A percentile compares a stretch with the other conserved stretches of the same genome.
Conservation (phyloP, 2,329 filamentous ascomycete species). For the Diplodia intermedia region DNA sequence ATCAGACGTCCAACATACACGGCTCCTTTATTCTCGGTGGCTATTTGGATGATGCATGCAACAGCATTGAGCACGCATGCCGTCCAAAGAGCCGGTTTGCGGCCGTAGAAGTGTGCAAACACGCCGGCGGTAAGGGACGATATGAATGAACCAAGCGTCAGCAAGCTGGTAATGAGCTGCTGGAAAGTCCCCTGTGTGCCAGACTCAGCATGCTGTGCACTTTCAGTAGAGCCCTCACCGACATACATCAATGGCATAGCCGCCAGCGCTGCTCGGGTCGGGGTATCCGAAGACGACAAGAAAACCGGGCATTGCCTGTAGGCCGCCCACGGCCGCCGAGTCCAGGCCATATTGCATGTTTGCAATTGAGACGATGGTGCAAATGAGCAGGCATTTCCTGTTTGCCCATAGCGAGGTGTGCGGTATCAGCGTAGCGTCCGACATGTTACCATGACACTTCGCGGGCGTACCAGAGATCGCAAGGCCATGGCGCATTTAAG, state of each 20-base stretch:
- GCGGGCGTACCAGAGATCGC: neutral
- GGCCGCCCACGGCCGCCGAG: slow-evolving; percentile 54
- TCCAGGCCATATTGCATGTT: slow-evolving; percentile 63
- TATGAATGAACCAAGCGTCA: slow-evolving; percentile 60
- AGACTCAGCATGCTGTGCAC: neutral
- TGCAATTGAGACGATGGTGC: slow-evolving; percentile 55
- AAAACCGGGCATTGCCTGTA: slow-evolving; percentile 61
- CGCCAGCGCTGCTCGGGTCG: slow-evolving; percentile 45
- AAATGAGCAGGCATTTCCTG: slow-evolving; percentile 56
- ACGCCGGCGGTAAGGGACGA: slow-evolving; percentile 57
- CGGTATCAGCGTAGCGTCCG: slow-evolving; percentile 16
- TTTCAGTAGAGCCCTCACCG: neutral
- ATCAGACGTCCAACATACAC: slow-evolving; percentile 55
- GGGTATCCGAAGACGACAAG: slow-evolving; percentile 59
- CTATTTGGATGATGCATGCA: slow-evolving; percentile 44
- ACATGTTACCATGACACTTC: slow-evolving; percentile 7
- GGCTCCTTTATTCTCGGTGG: slow-evolving; percentile 34
- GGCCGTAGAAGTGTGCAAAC: slow-evolving; percentile 58
- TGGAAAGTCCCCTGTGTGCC: slow-evolving; percentile 56
- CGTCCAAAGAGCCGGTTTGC: slow-evolving; percentile 55
- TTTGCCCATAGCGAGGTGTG: slow-evolving; percentile 41
- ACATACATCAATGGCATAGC: slow-evolving; percentile 54
- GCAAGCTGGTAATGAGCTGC: slow-evolving; percentile 60
- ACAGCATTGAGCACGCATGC: slow-evolving; percentile 56
- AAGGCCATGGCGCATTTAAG: neutral